Base-by-base conservation (phyloP, 179 eudicot genomes). In the Beta lomatogona region DNA sequence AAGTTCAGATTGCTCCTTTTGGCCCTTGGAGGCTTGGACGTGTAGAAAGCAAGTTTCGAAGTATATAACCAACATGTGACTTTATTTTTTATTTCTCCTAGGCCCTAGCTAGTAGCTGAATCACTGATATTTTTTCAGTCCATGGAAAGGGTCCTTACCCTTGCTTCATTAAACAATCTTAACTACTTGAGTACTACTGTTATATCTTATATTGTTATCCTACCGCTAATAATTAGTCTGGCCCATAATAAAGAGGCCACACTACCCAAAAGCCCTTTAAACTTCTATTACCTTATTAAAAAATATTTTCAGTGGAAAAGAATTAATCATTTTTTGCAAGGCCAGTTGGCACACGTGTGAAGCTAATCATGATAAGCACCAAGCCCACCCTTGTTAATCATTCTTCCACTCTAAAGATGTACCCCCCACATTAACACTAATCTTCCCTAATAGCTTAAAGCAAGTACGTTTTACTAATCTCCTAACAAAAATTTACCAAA, bases 341-440 rank as follows among this genome's bases (percentile, higher is more conserved):
- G 83, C 86, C 90, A 92, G 93, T 91, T 92, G 93, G 86, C 91
- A 88, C 92, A 86, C 93, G 95, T 89, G 95, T 86, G 93, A 80
- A 54, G 10, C 69, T 87, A 88, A 92, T 92, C 86, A 92, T 89
- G 81, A 81, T 81, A 75, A 81, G 83, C 92, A 91, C 92, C 86
- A 74, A 69, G 77, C 82, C 84, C 89, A 87, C 88, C 55, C 59
- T 22, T 77, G 22, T 65, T 87, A 85, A 90, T 91, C 86, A 90
- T 89, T 86, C 82, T 46, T 81, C 89, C 87, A 83, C 82, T 74
- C 50, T 19, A 66, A 67, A 44, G 44, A 22, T 52, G 61, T 63
- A 50, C 41, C 79, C 77, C 76, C 8, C 72, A 73, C 68, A 60
- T 70, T 52, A 52, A 9, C 63, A 54, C 74, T 84, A 80, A 84